Evolutionary conservation across 495 filamentous ascomycete genomes (phyloP).

Genomic region (Astrothelium macrocarpum): DNA sequence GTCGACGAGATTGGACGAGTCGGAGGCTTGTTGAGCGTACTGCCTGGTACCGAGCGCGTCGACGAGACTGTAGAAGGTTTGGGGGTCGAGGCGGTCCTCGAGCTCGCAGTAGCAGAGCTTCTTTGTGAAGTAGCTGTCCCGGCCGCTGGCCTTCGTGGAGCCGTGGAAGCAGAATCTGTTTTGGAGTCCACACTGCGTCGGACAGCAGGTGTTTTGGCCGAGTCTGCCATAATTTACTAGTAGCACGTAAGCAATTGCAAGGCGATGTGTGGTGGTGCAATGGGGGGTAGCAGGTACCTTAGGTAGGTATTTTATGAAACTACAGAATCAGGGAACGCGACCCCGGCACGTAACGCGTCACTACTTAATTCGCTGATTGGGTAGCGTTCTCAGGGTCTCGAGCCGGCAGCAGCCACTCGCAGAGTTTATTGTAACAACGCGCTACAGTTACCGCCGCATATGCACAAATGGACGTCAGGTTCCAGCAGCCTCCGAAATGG

Average conservation of each 20-base stretch:
- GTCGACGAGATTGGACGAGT: neutral
- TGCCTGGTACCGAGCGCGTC: neutral
- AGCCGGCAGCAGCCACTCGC: neutral
- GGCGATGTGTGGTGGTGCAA: neutral
- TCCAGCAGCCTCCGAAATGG: too few species aligned
- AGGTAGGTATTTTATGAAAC: neutral
- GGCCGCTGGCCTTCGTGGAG: neutral
- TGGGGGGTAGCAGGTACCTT: neutral
- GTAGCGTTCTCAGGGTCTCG: neutral
- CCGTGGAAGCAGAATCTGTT: neutral
- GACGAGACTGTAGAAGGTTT: neutral
- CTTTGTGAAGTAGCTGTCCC: neutral
- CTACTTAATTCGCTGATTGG: neutral
- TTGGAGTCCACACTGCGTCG: neutral
- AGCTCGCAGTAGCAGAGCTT: neutral
- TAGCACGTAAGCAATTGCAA: neutral
- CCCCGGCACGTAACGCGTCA: neutral
- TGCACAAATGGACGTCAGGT: too few species aligned
- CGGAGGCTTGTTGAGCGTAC: neutral
- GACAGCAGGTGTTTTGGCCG: neutral
- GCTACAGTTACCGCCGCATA: neutral
- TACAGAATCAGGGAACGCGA: conserved; percentile 4
- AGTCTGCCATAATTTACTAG: neutral
- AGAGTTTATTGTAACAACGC: neutral
- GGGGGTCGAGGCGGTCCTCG: neutral